Evolutionary conservation across 2,329 filamentous ascomycete species (phyloP).

Genomic region (Magnaporthiopsis poae): DNA sequence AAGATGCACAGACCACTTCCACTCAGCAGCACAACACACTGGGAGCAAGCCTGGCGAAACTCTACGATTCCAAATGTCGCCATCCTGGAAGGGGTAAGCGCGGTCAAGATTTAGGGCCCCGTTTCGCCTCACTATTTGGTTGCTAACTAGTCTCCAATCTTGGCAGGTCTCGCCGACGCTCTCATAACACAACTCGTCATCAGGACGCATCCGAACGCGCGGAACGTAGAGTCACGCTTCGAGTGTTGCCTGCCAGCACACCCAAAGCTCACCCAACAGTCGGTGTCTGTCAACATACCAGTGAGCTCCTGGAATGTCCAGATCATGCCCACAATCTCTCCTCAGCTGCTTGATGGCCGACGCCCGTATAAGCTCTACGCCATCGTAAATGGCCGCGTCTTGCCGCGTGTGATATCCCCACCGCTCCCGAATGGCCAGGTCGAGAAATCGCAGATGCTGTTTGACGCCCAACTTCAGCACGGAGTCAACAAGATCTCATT

Average conservation of each 20-base stretch:
- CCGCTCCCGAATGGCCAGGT: slow-evolving; percentile 42
- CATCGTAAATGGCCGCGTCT: slow-evolving; percentile 55
- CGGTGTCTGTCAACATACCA: slow-evolving; percentile 61
- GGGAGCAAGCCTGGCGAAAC: slow-evolving; percentile 21
- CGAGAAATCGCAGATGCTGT: slow-evolving; percentile 53
- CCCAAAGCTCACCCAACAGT: slow-evolving; percentile 57
- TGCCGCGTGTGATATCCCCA: slow-evolving; percentile 35
- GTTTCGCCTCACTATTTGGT: neutral
- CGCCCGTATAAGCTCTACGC: slow-evolving; percentile 72
- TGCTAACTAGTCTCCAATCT: neutral
- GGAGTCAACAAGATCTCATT: slow-evolving; percentile 73
- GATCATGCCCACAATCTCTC: slow-evolving; percentile 55
- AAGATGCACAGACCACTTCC: neutral
- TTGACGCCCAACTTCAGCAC: slow-evolving; percentile 60
- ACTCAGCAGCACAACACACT: slow-evolving; percentile 14
- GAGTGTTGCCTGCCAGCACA: slow-evolving; percentile 56
- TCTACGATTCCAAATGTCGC: slow-evolving; percentile 26
- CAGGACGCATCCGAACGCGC: slow-evolving; percentile 56
- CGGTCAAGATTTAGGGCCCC: neutral
- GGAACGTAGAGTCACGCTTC: slow-evolving; percentile 49
- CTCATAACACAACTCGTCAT: slow-evolving; percentile 58
- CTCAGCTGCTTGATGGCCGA: slow-evolving; percentile 46
- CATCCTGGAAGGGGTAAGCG: slow-evolving; percentile 32
- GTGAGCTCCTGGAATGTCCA: slow-evolving; percentile 60
- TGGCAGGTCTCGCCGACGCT: slow-evolving; percentile 45